Evolutionary conservation across 257 asterid species (phyloP).

Genomic region (Thymus quinquecostatus): DNA sequence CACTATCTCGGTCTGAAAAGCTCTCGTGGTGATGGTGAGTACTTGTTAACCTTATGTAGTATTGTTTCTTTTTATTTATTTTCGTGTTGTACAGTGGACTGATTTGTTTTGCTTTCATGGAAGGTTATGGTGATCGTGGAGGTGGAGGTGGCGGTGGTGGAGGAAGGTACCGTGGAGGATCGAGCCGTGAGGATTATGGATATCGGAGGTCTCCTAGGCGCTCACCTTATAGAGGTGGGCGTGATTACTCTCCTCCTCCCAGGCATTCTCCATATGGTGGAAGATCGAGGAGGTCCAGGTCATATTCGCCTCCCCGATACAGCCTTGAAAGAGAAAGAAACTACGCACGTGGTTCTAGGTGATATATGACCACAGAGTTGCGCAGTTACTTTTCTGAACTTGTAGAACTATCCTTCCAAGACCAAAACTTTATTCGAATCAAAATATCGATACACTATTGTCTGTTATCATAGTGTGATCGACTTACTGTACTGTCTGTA

Average conservation of each 20-base stretch:
- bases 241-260: slow-evolving; percentile 60
- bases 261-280: slow-evolving; percentile 75
- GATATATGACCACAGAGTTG: slow-evolving; percentile 33
- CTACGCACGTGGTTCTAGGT: slow-evolving; percentile 70
- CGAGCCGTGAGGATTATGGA: slow-evolving; percentile 78
- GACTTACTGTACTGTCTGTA: slow-evolving; percentile 2
- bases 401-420: neutral
- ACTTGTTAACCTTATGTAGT: slow-evolving; percentile 6
- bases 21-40: slow-evolving; percentile 81
- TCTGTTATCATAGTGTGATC: slow-evolving; percentile 21
- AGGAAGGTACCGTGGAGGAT: slow-evolving; percentile 76
- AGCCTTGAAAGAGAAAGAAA: slow-evolving; percentile 58
- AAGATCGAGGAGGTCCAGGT: slow-evolving; percentile 81
- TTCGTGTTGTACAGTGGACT: slow-evolving; percentile 12
- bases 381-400: neutral
- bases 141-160: slow-evolving; percentile 49
- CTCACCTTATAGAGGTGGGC: slow-evolving; percentile 61
- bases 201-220: slow-evolving; percentile 77
- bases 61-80: neutral
- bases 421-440: slow-evolving; percentile 3
- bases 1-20: slow-evolving; percentile 95
- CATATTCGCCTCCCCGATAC: slow-evolving; percentile 77
- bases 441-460: slow-evolving; percentile 9
- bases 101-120: slow-evolving; percentile 30
- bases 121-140: slow-evolving; percentile 63